phyloP scores from a whole-genome alignment of 1,284 basidiomycete species.

The Trichosporon sp. region DNA sequence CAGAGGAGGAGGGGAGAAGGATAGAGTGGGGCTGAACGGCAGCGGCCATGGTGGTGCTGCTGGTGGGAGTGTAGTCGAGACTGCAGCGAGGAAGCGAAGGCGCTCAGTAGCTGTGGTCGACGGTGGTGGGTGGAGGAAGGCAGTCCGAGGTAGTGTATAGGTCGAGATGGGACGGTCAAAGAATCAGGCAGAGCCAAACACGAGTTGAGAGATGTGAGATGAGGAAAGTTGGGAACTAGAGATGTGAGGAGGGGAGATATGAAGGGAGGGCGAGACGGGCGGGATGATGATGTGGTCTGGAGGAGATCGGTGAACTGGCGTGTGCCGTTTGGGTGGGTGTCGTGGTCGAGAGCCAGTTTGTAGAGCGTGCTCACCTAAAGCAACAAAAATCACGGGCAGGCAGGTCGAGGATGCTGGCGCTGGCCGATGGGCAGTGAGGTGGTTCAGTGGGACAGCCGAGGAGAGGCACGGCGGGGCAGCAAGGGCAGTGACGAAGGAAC shows the following conservation, averaged over 20 bases:
- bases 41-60: neutral
- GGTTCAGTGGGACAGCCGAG: neutral
- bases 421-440: neutral
- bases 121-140: neutral
- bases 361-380: constrained; percentile 6
- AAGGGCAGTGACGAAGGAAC: neutral
- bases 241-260: neutral
- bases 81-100: neutral
- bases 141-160: neutral
- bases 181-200: neutral
- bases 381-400: constrained; percentile 4
- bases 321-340: neutral
- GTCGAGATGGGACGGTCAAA: neutral
- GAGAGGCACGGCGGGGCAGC: neutral
- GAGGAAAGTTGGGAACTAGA: constrained; percentile 9
- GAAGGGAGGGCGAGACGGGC: neutral
- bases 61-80: constrained; percentile 9
- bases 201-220: neutral
- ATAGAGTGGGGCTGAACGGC: constrained; percentile 25
- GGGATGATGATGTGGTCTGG: neutral
- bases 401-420: neutral
- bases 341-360: neutral
- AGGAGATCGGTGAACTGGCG: constrained; percentile 4
- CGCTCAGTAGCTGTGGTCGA: constrained; percentile 2
- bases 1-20: constrained; percentile 29